These are phyloP conservation scores for Cystobasidiaceae sp. DNA, from an alignment of 1,284 basidiomycete species.

Conservation along the genomic window DNA sequence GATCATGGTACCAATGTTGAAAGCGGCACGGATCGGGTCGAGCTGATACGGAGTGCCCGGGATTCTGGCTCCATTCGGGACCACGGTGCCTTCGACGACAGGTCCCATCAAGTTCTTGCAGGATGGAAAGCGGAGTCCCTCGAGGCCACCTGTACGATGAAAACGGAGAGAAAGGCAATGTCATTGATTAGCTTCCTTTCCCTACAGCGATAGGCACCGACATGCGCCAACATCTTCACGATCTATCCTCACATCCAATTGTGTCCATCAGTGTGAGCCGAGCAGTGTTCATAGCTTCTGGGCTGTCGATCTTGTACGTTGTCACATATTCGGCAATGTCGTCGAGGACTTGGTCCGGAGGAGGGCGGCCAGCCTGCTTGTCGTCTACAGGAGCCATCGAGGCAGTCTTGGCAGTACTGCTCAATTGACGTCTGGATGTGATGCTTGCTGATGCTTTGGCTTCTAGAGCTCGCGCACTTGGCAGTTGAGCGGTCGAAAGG, in stretches of 20 bases:
- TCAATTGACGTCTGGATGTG: not conserved
- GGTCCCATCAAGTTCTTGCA: conserved; percentile 74
- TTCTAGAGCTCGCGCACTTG: not conserved
- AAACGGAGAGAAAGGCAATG: not conserved
- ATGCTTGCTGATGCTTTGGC: not conserved
- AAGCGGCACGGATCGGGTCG: conserved; percentile 80
- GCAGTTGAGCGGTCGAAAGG: not conserved
- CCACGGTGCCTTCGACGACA: conserved; percentile 76
- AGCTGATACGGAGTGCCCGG: conserved; percentile 87
- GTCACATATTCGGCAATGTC: conserved; percentile 86
- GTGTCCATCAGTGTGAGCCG: conserved; percentile 83
- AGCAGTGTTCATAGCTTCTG: conserved; percentile 76
- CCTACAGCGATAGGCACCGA: too few species aligned
- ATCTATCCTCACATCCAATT: conserved; percentile 61
- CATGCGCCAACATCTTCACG: too few species aligned
- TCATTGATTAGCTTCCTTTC: conserved; percentile 30
- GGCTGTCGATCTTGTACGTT: conserved; percentile 67
- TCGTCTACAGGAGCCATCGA: conserved; percentile 9
- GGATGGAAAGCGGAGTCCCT: conserved; percentile 70
- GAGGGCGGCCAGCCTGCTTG: conserved; percentile 22
- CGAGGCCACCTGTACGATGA: conserved; percentile 44
- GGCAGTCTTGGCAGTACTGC: not conserved
- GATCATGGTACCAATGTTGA: conserved; percentile 90
- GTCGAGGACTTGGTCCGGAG: conserved; percentile 44
- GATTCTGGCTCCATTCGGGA: conserved; percentile 85